phyloP scores from a whole-genome alignment of 1,139 yeast genomes.

The Blastobotrys persicus region DNA sequence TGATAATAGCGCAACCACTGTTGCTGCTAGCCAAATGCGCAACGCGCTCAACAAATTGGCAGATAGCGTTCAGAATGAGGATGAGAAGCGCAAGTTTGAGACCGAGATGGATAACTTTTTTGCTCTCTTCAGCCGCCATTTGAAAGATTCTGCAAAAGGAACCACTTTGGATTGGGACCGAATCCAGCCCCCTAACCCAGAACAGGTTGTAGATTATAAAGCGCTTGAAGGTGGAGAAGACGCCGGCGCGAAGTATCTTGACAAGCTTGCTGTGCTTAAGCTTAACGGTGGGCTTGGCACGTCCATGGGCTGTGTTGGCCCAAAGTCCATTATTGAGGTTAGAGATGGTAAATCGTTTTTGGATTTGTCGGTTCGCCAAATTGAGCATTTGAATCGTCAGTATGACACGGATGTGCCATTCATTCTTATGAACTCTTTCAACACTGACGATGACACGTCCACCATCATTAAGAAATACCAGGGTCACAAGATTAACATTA shows the following conservation, averaged over 20 bases:
- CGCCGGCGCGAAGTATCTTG: slow-evolving; percentile 51
- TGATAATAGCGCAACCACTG: slow-evolving; percentile 92
- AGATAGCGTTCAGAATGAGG: slow-evolving; percentile 65
- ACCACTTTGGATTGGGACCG: slow-evolving; percentile 90
- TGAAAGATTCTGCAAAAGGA: slow-evolving; percentile 85
- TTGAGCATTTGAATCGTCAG: slow-evolving; percentile 89
- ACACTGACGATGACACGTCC: slow-evolving; percentile 94
- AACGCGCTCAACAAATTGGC: slow-evolving; percentile 88
- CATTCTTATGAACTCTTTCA: slow-evolving; percentile 96
- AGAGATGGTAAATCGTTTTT: slow-evolving; percentile 97
- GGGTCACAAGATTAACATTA: slow-evolving; percentile 92
- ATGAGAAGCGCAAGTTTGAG: slow-evolving; percentile 65
- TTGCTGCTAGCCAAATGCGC: slow-evolving; percentile 97
- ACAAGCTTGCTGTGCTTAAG: slow-evolving; percentile 90
- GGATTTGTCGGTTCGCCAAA: slow-evolving; percentile 93
- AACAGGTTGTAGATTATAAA: slow-evolving; percentile 80
- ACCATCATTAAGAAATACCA: slow-evolving; percentile 94
- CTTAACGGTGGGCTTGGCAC: slow-evolving; percentile 98
- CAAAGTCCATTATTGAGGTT: slow-evolving; percentile 96
- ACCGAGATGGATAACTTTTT: slow-evolving; percentile 94
- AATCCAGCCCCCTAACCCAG: slow-evolving; percentile 82
- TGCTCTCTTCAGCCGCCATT: slow-evolving; percentile 87
- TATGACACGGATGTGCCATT: slow-evolving; percentile 93
- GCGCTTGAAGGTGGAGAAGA: slow-evolving; percentile 24
- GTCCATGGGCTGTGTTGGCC: slow-evolving; percentile 99